Percentiles rank a stretch among this genome's conserved stretches.
These are phyloP conservation scores for Phaeoacremonium minimum DNA, from an alignment of 2,329 filamentous ascomycete genomes.

Conservation along the genomic window DNA sequence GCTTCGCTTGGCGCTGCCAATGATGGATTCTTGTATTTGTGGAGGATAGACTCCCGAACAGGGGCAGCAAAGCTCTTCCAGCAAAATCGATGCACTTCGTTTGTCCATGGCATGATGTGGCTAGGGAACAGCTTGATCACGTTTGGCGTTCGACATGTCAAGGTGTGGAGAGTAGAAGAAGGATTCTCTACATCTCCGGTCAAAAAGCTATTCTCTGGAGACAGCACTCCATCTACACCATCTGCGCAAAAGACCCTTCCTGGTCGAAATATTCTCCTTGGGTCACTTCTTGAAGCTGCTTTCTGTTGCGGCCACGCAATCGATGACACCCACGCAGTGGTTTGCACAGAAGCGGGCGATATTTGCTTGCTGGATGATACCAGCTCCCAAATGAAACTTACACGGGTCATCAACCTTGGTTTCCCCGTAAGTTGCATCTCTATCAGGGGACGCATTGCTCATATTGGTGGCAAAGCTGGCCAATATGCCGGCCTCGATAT, in stretches of 20 bases:
- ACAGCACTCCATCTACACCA: conserved; percentile 23
- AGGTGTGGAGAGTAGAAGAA: conserved; percentile 86
- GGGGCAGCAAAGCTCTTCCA: conserved; percentile 76
- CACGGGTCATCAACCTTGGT: conserved; percentile 59
- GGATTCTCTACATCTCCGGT: conserved; percentile 52
- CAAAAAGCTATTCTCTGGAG: conserved; percentile 53
- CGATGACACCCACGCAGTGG: conserved; percentile 68
- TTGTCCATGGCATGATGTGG: conserved; percentile 85
- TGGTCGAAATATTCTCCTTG: conserved; percentile 84
- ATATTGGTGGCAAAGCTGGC: conserved; percentile 66
- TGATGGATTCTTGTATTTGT: conserved; percentile 91
- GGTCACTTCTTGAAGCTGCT: conserved; percentile 73
- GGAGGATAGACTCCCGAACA: conserved; percentile 78
- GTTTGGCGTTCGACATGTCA: conserved; percentile 85
- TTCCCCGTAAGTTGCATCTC: conserved; percentile 67
- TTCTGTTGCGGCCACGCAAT: conserved; percentile 76
- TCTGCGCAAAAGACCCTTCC: conserved; percentile 64
- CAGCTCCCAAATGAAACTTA: conserved; percentile 66
- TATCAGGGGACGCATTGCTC: conserved; percentile 53
- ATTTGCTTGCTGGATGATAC: conserved; percentile 84
- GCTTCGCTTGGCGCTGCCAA: conserved; percentile 86
- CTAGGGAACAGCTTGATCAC: conserved; percentile 80
- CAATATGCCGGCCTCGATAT: conserved; percentile 51
- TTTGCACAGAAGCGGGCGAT: conserved; percentile 84
- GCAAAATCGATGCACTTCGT: conserved; percentile 87